Evolutionary conservation across 495 filamentous ascomycete species (phyloP).

Genomic region (Pyrenula massariospora): DNA sequence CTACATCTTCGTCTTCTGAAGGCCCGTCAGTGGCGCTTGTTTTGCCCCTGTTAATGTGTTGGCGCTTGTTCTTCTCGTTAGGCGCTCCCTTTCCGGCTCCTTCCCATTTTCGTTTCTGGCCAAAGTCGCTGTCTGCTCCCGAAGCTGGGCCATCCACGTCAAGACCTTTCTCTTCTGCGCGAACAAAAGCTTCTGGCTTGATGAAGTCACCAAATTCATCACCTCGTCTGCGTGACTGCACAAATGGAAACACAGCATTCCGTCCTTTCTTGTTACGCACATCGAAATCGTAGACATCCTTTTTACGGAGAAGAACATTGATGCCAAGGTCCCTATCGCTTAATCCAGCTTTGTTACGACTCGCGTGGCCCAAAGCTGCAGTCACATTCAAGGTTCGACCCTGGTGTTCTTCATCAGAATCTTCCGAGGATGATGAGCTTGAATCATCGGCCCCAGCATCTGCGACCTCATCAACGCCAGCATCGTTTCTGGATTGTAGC

Average conservation of each 20-base stretch:
- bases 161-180: slow-evolving; percentile 74
- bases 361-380: slow-evolving; percentile 65
- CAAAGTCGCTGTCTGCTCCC: slow-evolving; percentile 50
- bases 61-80: slow-evolving; percentile 28
- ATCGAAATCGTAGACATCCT: slow-evolving; percentile 82
- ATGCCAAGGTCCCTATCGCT: slow-evolving; percentile 82
- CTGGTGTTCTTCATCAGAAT: slow-evolving; percentile 82
- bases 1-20: slow-evolving; percentile 35
- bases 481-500: slow-evolving; percentile 51
- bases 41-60: slow-evolving; percentile 28
- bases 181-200: slow-evolving; percentile 83
- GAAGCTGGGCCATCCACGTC: slow-evolving; percentile 54
- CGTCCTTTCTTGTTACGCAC: slow-evolving; percentile 87
- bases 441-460: slow-evolving; percentile 78
- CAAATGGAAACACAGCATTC: slow-evolving; percentile 85
- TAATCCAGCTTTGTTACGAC: slow-evolving; percentile 67
- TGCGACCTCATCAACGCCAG: slow-evolving; percentile 52
- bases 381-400: slow-evolving; percentile 85
- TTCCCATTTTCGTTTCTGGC: slow-evolving; percentile 91
- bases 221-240: slow-evolving; percentile 61
- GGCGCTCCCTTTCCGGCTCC: slow-evolving; percentile 35
- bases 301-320: slow-evolving; percentile 79
- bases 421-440: slow-evolving; percentile 73
- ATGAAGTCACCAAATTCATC: slow-evolving; percentile 94
- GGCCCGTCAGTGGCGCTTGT: slow-evolving; percentile 26